Conservation (phyloP, 2,329 filamentous ascomycete species). For the Thyridium curvatum region DNA sequence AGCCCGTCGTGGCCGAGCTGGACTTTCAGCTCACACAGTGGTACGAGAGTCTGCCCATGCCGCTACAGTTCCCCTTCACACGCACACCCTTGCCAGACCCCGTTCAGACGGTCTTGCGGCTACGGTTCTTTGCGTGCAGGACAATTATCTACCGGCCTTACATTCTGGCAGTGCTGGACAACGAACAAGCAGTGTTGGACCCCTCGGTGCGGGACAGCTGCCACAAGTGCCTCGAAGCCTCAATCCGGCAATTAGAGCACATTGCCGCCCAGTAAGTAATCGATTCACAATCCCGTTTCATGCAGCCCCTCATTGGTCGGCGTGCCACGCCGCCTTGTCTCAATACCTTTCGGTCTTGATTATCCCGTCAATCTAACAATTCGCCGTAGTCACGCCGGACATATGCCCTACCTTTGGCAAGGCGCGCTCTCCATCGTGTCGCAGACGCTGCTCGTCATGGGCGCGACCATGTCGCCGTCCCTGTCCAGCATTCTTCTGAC, state of each 20-base stretch:
- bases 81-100: conserved; percentile 62
- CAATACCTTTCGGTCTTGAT: conserved; percentile 14
- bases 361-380: conserved; percentile 28
- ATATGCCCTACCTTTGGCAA: conserved; percentile 83
- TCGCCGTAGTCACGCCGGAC: conserved; percentile 61
- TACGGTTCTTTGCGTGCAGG: conserved; percentile 78
- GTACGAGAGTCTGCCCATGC: conserved; percentile 71
- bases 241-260: conserved; percentile 72
- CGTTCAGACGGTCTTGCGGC: conserved; percentile 70
- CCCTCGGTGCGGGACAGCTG: conserved; percentile 70
- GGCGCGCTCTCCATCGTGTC: conserved; percentile 77
- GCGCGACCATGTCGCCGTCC: conserved; percentile 72
- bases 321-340: neutral
- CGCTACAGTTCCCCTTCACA: conserved; percentile 72
- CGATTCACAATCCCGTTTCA: conserved; percentile 1
- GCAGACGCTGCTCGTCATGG: conserved; percentile 77
- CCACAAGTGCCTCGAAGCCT: conserved; percentile 75
- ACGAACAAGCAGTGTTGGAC: conserved; percentile 67
- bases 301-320: neutral
- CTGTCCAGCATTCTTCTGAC: conserved; percentile 59
- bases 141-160: conserved; percentile 85
- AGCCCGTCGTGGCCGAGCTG: conserved; percentile 72
- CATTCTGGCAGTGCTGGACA: conserved; percentile 72
- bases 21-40: conserved; percentile 80
- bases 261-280: conserved; percentile 66